Conservation (phyloP, 2,329 filamentous ascomycete species). For the Pseudogymnoascus sp. region DNA sequence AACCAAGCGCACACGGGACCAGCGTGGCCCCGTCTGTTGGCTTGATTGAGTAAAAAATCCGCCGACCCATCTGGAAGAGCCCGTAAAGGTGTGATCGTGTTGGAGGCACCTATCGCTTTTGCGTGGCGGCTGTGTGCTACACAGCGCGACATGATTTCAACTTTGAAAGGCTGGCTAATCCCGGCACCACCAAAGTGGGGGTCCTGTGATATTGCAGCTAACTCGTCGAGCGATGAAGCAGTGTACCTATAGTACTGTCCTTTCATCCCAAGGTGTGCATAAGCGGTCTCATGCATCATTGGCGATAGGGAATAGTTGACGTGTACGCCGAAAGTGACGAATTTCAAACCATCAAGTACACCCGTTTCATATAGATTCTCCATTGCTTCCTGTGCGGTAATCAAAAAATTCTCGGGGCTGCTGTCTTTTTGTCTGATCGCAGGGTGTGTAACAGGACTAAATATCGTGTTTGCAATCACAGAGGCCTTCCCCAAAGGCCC, state of each 20-base stretch:
- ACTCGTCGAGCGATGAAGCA: conserved; percentile 18
- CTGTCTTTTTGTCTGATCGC: conserved; percentile 26
- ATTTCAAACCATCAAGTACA: conserved; percentile 56
- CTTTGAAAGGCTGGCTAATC: conserved; percentile 62
- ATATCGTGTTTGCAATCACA: conserved; percentile 46
- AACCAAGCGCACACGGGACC: conserved; percentile 60
- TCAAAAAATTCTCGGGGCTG: background rate
- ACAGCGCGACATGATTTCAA: conserved; percentile 55
- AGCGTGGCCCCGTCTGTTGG: conserved; percentile 38
- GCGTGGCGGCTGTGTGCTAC: conserved; percentile 60
- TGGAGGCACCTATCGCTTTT: conserved; percentile 62
- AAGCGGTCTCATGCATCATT: conserved; percentile 64
- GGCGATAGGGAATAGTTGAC: conserved; percentile 64
- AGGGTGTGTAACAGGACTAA: conserved; percentile 47
- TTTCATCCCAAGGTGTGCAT: conserved; percentile 45
- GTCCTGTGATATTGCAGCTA: conserved; percentile 45
- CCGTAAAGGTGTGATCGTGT: conserved; percentile 62
- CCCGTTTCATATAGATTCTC: conserved; percentile 57
- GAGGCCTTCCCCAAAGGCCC: conserved; percentile 46
- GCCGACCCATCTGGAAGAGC: conserved; percentile 31
- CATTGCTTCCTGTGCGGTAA: conserved; percentile 42
- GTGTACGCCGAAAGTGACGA: conserved; percentile 61
- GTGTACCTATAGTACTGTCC: conserved; percentile 21
- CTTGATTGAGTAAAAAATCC: conserved; percentile 34
- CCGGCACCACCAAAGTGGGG: conserved; percentile 61